Percentiles rank a stretch among this genome's conserved stretches.
These are phyloP conservation scores for Cyclotella choctawhatcheeana DNA, from an alignment of 108 stramenopile species.

Conservation along the genomic window DNA sequence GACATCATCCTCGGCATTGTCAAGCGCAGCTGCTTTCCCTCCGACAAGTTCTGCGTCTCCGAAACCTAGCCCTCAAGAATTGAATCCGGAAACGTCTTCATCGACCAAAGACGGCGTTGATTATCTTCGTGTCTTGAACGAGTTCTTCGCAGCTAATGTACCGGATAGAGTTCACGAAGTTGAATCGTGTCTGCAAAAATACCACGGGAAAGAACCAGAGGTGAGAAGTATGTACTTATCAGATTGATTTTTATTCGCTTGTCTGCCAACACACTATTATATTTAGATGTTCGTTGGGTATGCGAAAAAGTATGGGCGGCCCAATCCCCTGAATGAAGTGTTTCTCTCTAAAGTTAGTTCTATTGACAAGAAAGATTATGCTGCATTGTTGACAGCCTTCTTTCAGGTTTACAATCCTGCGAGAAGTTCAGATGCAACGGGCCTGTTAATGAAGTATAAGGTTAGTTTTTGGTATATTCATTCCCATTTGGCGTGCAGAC, in stretches of 20 bases:
- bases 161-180: conserved; percentile 75
- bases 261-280: too few relatives aligned
- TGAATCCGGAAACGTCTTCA: not conserved
- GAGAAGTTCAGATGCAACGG: conserved; percentile 24
- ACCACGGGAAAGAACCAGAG: conserved; percentile 71
- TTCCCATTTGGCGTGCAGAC: not conserved
- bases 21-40: conserved; percentile 22
- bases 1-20: not conserved
- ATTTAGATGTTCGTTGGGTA: conserved; percentile 74
- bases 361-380: conserved; percentile 31
- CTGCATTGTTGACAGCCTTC: conserved; percentile 32
- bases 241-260: too few relatives aligned
- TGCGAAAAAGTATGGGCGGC: conserved; percentile 63
- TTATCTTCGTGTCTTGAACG: conserved; percentile 62
- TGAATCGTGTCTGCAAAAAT: conserved; percentile 63
- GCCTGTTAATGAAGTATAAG: conserved; percentile 30
- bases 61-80: conserved; percentile 11
- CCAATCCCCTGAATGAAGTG: conserved; percentile 62
- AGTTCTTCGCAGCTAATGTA: conserved; percentile 73
- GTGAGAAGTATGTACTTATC: too few relatives aligned
- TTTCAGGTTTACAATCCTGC: conserved; percentile 47
- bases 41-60: conserved; percentile 15
- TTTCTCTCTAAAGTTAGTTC: conserved; percentile 20
- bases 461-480: not conserved
- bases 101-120: conserved; percentile 24